phyloP scores from a whole-genome alignment of 169 alveolate genomes.

The Plasmodium vivax region DNA sequence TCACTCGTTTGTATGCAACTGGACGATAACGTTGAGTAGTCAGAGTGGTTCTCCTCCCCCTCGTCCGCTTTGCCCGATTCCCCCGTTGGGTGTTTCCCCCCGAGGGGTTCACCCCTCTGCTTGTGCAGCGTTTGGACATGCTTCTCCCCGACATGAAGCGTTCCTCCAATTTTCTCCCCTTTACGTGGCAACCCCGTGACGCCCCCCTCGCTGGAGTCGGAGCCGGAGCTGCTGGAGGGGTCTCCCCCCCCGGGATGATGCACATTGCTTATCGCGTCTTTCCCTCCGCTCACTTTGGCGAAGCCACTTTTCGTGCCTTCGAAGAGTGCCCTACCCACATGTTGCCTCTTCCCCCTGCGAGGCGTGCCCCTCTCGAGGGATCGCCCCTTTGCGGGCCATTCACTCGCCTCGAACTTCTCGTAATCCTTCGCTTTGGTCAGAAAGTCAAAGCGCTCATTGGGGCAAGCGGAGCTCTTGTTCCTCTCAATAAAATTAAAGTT shows the following conservation, averaged over 20 bases:
- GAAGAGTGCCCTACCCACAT: background rate
- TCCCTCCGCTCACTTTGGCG: background rate
- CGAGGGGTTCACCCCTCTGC: background rate
- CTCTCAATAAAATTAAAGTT: conserved; percentile 39
- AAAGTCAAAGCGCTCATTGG: conserved; percentile 23
- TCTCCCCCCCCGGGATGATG: background rate
- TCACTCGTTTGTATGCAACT: conserved; percentile 28
- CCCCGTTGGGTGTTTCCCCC: background rate
- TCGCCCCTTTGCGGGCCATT: background rate
- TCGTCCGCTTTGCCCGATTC: background rate
- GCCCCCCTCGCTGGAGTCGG: background rate
- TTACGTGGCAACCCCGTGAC: background rate
- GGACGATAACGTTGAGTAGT: conserved; percentile 19
- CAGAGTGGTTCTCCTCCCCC: background rate
- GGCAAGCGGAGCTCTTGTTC: background rate
- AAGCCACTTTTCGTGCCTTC: background rate
- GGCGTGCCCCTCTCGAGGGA: background rate
- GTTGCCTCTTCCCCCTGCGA: background rate
- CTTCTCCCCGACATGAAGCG: too few relatives aligned
- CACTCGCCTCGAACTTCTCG: conserved; percentile 8
- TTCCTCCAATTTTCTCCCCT: background rate
- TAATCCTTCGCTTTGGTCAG: conserved; percentile 49
- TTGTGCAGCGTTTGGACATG: background rate
- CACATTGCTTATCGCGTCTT: background rate
- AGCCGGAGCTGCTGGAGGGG: background rate